A percentile compares a stretch with the other conserved stretches of the same genome.
phyloP scores from a whole-genome alignment of 495 filamentous ascomycete species.

The Hypoxylon intermedium region DNA sequence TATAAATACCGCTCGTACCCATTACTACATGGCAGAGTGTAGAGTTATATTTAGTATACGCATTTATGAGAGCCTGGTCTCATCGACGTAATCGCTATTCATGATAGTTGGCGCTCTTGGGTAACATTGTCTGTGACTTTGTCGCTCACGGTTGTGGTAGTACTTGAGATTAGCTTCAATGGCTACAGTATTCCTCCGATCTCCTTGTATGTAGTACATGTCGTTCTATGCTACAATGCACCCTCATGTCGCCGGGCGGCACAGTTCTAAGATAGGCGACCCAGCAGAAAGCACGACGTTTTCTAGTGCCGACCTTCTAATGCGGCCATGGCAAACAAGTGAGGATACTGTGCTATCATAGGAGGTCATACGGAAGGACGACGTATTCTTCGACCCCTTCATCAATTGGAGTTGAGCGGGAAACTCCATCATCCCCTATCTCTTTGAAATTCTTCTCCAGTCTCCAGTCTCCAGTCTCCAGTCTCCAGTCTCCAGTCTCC shows the following conservation, averaged over 20 bases:
- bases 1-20: constrained; percentile 1
- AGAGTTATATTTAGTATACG: constrained; percentile 9
- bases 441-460: no score
- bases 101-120: constrained; percentile 2
- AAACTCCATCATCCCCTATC: constrained; percentile 33
- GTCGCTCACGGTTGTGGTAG: constrained; percentile 6
- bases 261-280: constrained; percentile 35
- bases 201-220: no score
- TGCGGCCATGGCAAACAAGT: constrained; percentile 17
- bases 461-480: no score
- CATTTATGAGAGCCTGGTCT: neutral
- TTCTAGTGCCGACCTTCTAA: no score
- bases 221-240: constrained; percentile 10
- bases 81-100: neutral
- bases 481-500: no score
- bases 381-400: constrained; percentile 31
- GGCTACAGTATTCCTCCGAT: constrained; percentile 14
- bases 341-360: constrained; percentile 3
- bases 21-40: no score
- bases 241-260: constrained; percentile 22
- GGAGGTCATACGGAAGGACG: constrained; percentile 9
- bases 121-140: neutral
- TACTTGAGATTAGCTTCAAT: constrained; percentile 6
- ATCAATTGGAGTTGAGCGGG: constrained; percentile 20
- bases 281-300: constrained; percentile 17